phyloP scores from a whole-genome alignment of 805 yeast genomes.

The Suhomyces sp. region DNA sequence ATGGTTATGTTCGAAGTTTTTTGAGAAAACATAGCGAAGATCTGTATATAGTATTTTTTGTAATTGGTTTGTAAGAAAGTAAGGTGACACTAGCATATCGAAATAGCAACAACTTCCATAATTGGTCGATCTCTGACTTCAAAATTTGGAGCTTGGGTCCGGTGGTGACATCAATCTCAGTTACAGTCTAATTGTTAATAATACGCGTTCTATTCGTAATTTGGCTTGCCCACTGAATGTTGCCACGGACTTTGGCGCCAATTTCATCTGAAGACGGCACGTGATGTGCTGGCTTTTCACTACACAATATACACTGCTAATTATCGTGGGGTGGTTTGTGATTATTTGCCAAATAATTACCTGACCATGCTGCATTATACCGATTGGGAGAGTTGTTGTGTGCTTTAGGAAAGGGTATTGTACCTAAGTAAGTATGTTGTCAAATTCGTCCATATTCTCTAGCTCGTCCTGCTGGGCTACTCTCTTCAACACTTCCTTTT shows the following conservation, averaged over 20 bases:
- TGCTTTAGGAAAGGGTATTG: background rate
- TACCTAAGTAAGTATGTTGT: conserved; percentile 31
- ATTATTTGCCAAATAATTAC: background rate
- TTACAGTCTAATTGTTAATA: background rate
- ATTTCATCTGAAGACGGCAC: background rate
- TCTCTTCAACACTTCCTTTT: conserved; percentile 70
- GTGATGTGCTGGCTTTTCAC: background rate
- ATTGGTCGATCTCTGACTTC: background rate
- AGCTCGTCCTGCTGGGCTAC: conserved; percentile 84
- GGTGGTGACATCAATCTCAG: background rate
- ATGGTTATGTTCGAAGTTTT: background rate
- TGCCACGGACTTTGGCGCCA: background rate
- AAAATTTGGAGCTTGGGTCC: background rate
- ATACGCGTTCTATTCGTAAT: background rate
- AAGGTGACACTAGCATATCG: background rate
- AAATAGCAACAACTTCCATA: background rate
- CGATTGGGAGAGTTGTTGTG: background rate
- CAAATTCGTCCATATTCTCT: conserved; percentile 70
- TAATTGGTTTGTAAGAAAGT: background rate
- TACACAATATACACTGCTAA: background rate
- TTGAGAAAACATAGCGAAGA: background rate
- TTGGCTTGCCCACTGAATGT: background rate
- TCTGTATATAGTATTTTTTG: background rate
- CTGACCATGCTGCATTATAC: background rate
- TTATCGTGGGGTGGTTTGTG: background rate